A percentile compares a stretch with the other conserved stretches of the same genome.
phyloP scores from a whole-genome alignment of 257 asterid genomes.

The Petunia axillaris region DNA sequence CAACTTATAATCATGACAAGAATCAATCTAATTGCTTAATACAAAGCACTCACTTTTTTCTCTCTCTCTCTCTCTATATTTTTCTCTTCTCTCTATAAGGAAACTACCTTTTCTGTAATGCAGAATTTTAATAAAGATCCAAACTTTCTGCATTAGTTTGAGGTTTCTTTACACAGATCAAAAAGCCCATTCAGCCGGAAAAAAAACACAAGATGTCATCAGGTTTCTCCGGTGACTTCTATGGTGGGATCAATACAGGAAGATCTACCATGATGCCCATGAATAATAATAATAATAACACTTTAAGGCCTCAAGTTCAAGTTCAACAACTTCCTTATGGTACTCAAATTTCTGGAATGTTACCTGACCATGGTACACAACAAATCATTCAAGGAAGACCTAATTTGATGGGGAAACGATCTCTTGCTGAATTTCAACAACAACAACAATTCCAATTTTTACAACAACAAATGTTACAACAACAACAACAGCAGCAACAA shows the following conservation, averaged over 20 bases:
- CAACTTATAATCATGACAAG: constrained; percentile 47
- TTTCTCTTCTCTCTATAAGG: constrained; percentile 10
- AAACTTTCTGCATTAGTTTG: constrained; percentile 20
- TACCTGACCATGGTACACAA: constrained; percentile 53
- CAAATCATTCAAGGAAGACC: constrained; percentile 56
- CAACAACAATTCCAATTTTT: constrained; percentile 37
- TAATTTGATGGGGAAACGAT: constrained; percentile 65
- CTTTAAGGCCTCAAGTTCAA: constrained; percentile 30
- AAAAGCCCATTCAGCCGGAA: neutral
- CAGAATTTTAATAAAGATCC: constrained; percentile 37
- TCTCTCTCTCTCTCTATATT: constrained; percentile 27
- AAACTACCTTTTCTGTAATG: constrained; percentile 36
- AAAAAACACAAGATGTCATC: constrained; percentile 50
- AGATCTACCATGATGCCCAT: constrained; percentile 43
- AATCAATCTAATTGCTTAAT: constrained; percentile 52
- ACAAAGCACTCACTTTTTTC: constrained; percentile 9
- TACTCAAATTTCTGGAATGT: constrained; percentile 60
- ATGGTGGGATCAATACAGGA: constrained; percentile 41
- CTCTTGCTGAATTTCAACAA: constrained; percentile 64
- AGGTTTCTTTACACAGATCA: constrained; percentile 8
- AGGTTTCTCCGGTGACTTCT: constrained; percentile 67
- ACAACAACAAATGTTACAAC: constrained; percentile 24
- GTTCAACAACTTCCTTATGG: constrained; percentile 53
- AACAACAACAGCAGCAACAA: constrained; percentile 37
- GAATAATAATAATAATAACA: constrained; percentile 34